These are phyloP conservation scores for Zelopaecilomyces penicillatus DNA, from an alignment of 2,329 filamentous ascomycete species.

Conservation along the genomic window DNA sequence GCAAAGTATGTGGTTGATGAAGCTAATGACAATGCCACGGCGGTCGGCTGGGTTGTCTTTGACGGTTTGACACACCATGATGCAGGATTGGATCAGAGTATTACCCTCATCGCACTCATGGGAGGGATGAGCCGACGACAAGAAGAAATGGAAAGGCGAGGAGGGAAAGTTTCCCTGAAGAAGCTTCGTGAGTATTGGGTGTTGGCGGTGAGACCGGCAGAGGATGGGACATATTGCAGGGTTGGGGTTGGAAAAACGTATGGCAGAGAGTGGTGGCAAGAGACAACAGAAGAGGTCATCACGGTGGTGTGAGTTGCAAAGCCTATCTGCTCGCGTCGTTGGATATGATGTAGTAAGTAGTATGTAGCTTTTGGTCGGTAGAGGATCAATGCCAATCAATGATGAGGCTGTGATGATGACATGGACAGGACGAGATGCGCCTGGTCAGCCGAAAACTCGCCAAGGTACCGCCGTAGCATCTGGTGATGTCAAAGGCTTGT, in stretches of 20 bases:
- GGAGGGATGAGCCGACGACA: conserved; percentile 5
- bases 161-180: conserved; percentile 1
- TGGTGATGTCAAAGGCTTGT: too few relatives aligned
- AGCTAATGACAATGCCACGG: background rate
- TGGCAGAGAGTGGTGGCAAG: conserved; percentile 6
- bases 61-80: conserved; percentile 1
- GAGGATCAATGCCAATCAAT: too few relatives aligned
- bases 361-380: too few relatives aligned
- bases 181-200: conserved; percentile 9
- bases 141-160: conserved; percentile 5
- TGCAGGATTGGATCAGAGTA: background rate
- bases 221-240: conserved; percentile 1
- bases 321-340: too few relatives aligned
- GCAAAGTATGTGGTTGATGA: conserved; percentile 3
- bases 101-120: conserved; percentile 5
- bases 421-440: too few relatives aligned
- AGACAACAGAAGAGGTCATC: background rate
- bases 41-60: conserved; percentile 9
- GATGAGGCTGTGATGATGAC: too few relatives aligned
- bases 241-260: conserved; percentile 8
- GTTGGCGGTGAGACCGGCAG: conserved; percentile 3
- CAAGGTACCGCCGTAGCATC: too few relatives aligned
- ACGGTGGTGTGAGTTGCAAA: too few relatives aligned
- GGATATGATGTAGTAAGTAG: too few relatives aligned
- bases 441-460: too few relatives aligned